Base-by-base conservation (phyloP, 805 yeast genomes). In the Saccharomycopsis sp. region DNA sequence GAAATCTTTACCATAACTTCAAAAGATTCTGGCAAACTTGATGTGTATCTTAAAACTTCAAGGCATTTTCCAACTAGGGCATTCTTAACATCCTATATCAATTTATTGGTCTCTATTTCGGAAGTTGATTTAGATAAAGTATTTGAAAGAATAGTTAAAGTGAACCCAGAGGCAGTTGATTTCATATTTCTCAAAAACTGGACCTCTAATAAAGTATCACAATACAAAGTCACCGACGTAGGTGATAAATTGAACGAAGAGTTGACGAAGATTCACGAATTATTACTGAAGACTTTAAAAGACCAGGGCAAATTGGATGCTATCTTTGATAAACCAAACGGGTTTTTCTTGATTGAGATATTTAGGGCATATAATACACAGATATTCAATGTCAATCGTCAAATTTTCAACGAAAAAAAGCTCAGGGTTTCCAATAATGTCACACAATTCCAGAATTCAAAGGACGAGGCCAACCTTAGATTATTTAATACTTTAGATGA, bases 111-210 rank as follows among this genome's bases (percentile, higher is more conserved):
- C 13, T 19, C 41, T 17, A 35, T 42, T 32, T 20, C 29, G 27
- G 11, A 21, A 11, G 4, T 34, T 8, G 26, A 29, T 20, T 23
- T 38, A 2, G 23, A 36, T 19, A 28, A 34, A 23, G 42, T 23
- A 8, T 38, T 43, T 5, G 16, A 38, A 9, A 40, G 37, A 33
- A 39, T 47, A 4, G 21, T 39, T 20, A 21, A 34, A 13, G 23
- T 13, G 4, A 31, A 47, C 27, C 44, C 44, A 11, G 24, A 26
- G 20, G n/a, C 23, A 2, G 21, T 47, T 11, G 51, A 47, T 27
- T 21, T n/a, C 36, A 20, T 40, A 14, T 33, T 38, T 29, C 35
- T 47, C 9, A 43, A 35, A 27, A 24, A 39, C 22, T 42, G 44
- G 45, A 22, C 36, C 17, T 29, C 23, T 21, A 23, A 39, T n/a